A percentile compares a stretch with the other conserved stretches of the same genome.
Evolutionary conservation across 2,329 filamentous ascomycete genomes (phyloP).

Genomic region (Nemania bipapillata): DNA sequence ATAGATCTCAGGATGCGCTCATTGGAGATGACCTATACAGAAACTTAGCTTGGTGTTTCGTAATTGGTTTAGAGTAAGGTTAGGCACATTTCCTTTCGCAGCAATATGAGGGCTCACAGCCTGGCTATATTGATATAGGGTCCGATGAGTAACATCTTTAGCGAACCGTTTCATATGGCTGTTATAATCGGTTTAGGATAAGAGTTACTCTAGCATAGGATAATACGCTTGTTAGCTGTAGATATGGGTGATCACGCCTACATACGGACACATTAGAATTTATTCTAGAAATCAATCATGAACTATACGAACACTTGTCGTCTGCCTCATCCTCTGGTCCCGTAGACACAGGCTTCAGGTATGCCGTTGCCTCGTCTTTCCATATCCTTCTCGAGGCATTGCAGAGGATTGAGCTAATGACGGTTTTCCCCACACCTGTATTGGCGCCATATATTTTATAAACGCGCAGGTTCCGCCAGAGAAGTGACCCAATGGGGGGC

Average conservation of each 20-base stretch:
- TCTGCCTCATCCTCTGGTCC: constrained; percentile 76
- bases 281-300: not conserved
- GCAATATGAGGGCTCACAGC: constrained; percentile 83
- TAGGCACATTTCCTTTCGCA: constrained; percentile 61
- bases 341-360: constrained; percentile 85
- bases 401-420: constrained; percentile 78
- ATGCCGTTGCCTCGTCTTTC: constrained; percentile 64
- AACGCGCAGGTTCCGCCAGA: constrained; percentile 75
- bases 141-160: constrained; percentile 59
- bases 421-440: constrained; percentile 85
- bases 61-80: not conserved
- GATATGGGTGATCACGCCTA: constrained; percentile 19
- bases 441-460: constrained; percentile 86
- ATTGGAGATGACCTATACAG: constrained; percentile 56
- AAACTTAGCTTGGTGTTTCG: constrained; percentile 55
- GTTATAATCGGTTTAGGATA: constrained; percentile 18
- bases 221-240: too few relatives aligned
- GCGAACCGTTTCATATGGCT: constrained; percentile 73
- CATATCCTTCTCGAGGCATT: constrained; percentile 65
- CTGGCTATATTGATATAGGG: constrained; percentile 77
- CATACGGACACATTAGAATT: constrained; percentile 5
- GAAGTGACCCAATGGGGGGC: constrained; percentile 66
- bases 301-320: constrained; percentile 64
- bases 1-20: constrained; percentile 62
- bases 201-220: not conserved